Conservation (phyloP, 2,329 filamentous ascomycete genomes). For the Penicillium frequentans region DNA sequence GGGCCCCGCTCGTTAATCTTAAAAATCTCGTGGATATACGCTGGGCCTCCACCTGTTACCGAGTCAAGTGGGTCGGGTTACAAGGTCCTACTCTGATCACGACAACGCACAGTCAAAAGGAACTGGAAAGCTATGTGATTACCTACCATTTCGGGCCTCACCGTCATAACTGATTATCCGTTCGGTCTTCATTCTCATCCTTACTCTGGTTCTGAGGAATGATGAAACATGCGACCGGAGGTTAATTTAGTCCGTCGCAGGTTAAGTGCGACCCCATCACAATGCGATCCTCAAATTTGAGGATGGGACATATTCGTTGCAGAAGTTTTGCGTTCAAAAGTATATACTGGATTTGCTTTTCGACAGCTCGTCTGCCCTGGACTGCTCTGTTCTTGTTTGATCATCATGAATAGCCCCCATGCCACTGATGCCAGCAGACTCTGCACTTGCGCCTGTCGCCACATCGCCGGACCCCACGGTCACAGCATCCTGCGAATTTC, state of each 20-base stretch:
- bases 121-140: not conserved
- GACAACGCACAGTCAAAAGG: not conserved
- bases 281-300: not conserved
- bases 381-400: not conserved
- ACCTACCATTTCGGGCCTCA: not conserved
- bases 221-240: not conserved
- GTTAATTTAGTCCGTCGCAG: constrained; percentile 7
- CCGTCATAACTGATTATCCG: not conserved
- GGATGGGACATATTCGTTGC: not conserved
- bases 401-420: not conserved
- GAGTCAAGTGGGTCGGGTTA: not conserved
- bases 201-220: not conserved
- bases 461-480: not conserved
- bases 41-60: not conserved
- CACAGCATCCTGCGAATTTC: constrained; percentile 4
- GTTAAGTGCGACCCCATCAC: constrained; percentile 8
- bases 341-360: constrained; percentile 18
- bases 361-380: constrained; percentile 18
- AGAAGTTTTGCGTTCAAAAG: constrained; percentile 11
- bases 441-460: constrained; percentile 2
- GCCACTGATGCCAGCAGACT: not conserved
- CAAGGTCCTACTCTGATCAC: not conserved
- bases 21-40: not conserved
- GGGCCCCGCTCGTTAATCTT: constrained; percentile 4
- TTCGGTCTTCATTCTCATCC: not conserved